Percentiles rank a stretch among this genome's conserved stretches.
phyloP scores from a whole-genome alignment of 2,329 filamentous ascomycete species.

The Metarhizium rileyi region DNA sequence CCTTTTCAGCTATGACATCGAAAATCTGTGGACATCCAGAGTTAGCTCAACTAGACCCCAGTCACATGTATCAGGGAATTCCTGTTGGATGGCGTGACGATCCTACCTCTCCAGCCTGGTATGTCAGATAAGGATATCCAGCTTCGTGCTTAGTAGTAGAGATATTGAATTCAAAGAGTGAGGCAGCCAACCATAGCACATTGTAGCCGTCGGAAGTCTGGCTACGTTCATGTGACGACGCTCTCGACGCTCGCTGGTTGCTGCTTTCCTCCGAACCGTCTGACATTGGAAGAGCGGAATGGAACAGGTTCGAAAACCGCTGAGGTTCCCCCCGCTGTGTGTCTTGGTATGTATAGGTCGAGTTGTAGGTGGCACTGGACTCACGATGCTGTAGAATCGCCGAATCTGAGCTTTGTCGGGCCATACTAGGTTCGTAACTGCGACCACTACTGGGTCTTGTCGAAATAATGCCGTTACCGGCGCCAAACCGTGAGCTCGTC shows the following conservation, averaged over 20 bases:
- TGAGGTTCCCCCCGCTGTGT: conserved; percentile 44
- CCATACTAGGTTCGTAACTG: conserved; percentile 45
- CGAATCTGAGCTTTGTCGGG: conserved; percentile 44
- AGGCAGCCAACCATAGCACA: conserved; percentile 84
- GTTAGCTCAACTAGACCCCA: background rate
- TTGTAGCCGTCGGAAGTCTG: conserved; percentile 50
- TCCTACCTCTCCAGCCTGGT: conserved; percentile 79
- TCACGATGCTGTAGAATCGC: conserved; percentile 37
- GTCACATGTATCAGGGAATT: background rate
- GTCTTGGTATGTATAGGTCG: conserved; percentile 34
- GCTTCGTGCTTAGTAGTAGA: conserved; percentile 84
- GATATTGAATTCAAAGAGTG: conserved; percentile 95
- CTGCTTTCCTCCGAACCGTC: conserved; percentile 49
- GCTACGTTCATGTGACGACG: conserved; percentile 49
- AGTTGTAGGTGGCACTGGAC: conserved; percentile 45
- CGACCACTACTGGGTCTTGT: conserved; percentile 50
- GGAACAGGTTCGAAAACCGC: conserved; percentile 70
- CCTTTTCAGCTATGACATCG: conserved; percentile 90
- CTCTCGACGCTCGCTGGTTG: conserved; percentile 43
- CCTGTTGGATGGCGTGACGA: background rate
- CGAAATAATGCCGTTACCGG: conserved; percentile 26
- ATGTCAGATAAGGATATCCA: conserved; percentile 91
- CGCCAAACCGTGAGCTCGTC: conserved; percentile 37
- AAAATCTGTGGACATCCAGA: conserved; percentile 51
- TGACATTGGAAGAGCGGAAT: conserved; percentile 73